A percentile compares a stretch with the other conserved stretches of the same genome.
Evolutionary conservation across 495 filamentous ascomycete genomes (phyloP).

Genomic region (Talaromyces adpressus): DNA sequence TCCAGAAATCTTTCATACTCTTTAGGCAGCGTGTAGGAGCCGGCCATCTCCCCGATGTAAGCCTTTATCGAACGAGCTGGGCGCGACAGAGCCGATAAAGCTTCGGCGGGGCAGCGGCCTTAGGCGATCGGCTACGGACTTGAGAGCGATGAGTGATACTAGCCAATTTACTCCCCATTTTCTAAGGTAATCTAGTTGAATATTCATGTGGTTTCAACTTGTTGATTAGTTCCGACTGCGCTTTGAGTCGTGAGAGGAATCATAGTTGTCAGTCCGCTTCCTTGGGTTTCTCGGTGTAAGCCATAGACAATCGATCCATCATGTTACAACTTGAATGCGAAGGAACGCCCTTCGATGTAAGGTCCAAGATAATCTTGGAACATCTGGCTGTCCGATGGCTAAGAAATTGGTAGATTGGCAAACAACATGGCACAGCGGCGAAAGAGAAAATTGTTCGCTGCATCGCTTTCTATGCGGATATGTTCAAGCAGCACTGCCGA

Average conservation of each 20-base stretch:
- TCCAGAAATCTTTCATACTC: too few relatives aligned
- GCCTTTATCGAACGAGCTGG: background rate
- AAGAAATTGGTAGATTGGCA: background rate
- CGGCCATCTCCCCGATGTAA: too few relatives aligned
- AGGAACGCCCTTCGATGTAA: background rate
- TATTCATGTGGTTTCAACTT: too few relatives aligned
- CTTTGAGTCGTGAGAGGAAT: background rate
- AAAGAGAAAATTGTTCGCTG: background rate
- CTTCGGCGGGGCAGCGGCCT: background rate
- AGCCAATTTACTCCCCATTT: background rate
- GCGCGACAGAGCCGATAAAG: background rate
- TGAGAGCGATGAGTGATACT: too few relatives aligned
- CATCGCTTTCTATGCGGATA: conserved; percentile 2
- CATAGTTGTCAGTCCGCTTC: background rate
- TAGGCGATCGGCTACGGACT: too few relatives aligned
- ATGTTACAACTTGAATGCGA: background rate
- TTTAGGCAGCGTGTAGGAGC: too few relatives aligned
- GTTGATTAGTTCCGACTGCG: background rate
- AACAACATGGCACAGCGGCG: conserved; percentile 6
- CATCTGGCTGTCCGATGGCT: background rate
- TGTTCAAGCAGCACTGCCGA: background rate
- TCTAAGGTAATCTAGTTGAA: background rate
- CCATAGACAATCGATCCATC: background rate
- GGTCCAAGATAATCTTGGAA: background rate
- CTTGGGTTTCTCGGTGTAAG: background rate